Evolutionary conservation across 2,329 filamentous ascomycete species (phyloP), one percentile per base, ranked within the genome.

Genomic region (Penicillium sp.): DNA sequence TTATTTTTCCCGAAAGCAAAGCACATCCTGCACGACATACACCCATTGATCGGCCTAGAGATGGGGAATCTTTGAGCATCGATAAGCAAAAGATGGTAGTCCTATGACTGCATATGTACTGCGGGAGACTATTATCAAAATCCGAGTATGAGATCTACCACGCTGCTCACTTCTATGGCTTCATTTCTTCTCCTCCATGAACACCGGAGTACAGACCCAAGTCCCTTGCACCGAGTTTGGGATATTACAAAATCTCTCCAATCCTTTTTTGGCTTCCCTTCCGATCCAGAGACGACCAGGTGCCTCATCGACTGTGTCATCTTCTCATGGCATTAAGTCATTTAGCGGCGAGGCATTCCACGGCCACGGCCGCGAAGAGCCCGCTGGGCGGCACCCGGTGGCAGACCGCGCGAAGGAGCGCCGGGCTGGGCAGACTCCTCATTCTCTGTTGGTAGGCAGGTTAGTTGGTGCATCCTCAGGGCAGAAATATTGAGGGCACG

Each of bases 371-470:
- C 91, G 63, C 93, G 85, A 67, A 98, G 79, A 43, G 92, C 94
- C 72, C 94, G 84, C 82, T 98, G 94, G 11, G 94, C 93, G 22
- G 94, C 93, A 67, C 90, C 90, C 1, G 89, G 88, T 4, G 90
- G 90, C 67, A 93, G 81, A 20, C 87, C 85, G 76, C 90, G 84
- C 57, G 87, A 85, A 0, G 94, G 94, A 8, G 87, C 92, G 77
- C 96, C 91, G 25, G 93, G 90, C 76, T 87, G 83, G 69, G 88
- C 85, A 71, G 91, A 96, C 82, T 98, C 93, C 82, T 99, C 92
- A 79, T 99, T 99, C 79, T 86, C 83, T 85, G 75, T 71, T 49
- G 53, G 42, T 55, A 34, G 5, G 35, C 52, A 28, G 17, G 56
- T 72, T 65, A 72, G 64, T 54, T 25, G 47, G 55, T 58, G 25